phyloP scores from a whole-genome alignment of 2,329 filamentous ascomycete genomes.

The Dryadomyces sulphureus region DNA sequence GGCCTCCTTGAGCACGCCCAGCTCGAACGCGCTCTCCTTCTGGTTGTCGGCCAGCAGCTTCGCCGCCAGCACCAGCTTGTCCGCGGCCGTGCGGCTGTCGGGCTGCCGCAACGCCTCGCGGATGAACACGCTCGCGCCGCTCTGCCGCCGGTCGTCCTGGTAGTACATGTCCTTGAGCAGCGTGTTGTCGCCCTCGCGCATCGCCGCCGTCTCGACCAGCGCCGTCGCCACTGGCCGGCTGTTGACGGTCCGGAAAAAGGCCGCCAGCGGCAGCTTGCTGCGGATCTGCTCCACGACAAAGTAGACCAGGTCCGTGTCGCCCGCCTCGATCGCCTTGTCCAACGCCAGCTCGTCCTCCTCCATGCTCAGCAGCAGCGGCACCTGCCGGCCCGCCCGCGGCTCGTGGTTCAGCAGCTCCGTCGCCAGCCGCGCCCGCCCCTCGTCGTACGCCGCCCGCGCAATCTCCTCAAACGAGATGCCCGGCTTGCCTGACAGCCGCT shows the following conservation, averaged over 20 bases:
- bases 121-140: constrained; percentile 77
- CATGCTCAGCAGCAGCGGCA: constrained; percentile 84
- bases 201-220: constrained; percentile 72
- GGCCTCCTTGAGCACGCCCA: constrained; percentile 65
- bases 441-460: constrained; percentile 82
- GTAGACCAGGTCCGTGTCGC: constrained; percentile 85
- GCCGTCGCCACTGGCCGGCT: constrained; percentile 72
- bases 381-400: constrained; percentile 86
- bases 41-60: constrained; percentile 67
- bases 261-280: constrained; percentile 77
- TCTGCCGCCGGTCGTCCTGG: constrained; percentile 81
- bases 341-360: constrained; percentile 90
- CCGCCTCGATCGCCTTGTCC: constrained; percentile 91
- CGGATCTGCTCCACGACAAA: constrained; percentile 79
- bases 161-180: constrained; percentile 94
- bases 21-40: constrained; percentile 62
- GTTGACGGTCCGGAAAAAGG: constrained; percentile 87
- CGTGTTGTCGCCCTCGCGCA: constrained; percentile 54
- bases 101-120: constrained; percentile 67
- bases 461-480: constrained; percentile 95
- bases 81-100: constrained; percentile 52
- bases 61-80: constrained; percentile 77
- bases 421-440: constrained; percentile 76
- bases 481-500: constrained; percentile 71
- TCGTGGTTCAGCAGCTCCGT: constrained; percentile 89